These are phyloP conservation scores for Eucalyptus marginata DNA, from an alignment of 345 rosid genomes.

Conservation along the genomic window DNA sequence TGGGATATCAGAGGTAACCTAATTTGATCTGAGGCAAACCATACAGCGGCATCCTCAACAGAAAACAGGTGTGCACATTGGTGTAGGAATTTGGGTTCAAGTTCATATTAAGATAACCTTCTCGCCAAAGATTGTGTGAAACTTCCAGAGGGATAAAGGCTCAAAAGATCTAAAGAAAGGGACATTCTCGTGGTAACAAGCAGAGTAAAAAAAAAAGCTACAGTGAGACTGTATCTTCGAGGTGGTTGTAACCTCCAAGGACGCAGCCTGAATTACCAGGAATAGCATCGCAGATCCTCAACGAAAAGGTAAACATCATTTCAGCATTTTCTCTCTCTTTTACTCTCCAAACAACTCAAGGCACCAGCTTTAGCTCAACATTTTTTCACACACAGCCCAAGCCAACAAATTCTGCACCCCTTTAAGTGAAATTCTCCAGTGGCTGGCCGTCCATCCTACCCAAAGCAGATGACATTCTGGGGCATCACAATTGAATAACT, in stretches of 20 bases:
- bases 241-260: not conserved
- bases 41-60: not conserved
- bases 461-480: not conserved
- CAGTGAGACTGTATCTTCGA: not conserved
- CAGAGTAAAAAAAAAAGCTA: not conserved
- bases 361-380: not conserved
- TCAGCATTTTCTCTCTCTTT: not conserved
- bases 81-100: not conserved
- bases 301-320: not conserved
- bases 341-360: not conserved
- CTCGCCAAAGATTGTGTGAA: not conserved
- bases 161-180: not conserved
- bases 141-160: not conserved
- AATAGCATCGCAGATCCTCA: not conserved
- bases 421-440: not conserved
- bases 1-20: not conserved
- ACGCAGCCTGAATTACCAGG: not conserved
- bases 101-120: not conserved
- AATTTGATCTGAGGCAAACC: not conserved
- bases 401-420: not conserved
- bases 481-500: not conserved
- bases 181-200: not conserved
- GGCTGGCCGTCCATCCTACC: not conserved
- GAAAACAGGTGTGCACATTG: not conserved
- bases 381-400: not conserved